phyloP scores from a whole-genome alignment of 768 basidiomycete species.

The Mycena alexandri region DNA sequence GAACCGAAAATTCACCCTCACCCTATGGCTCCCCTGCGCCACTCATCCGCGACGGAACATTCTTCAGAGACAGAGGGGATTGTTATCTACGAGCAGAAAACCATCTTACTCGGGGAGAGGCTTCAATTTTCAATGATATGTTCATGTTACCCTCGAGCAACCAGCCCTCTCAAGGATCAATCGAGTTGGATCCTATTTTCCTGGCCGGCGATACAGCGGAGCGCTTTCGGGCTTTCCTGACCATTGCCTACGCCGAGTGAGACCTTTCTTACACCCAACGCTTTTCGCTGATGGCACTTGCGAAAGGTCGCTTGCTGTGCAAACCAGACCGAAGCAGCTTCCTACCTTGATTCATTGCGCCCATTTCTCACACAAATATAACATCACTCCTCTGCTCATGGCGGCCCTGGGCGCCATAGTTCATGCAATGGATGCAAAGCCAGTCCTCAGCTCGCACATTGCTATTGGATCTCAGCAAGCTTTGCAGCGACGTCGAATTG shows the following conservation, averaged over 20 bases:
- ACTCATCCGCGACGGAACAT: too few relatives aligned
- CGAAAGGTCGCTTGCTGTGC: neutral
- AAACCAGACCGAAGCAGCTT: neutral
- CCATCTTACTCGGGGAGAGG: slow-evolving; percentile 4
- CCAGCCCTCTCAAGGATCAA: neutral
- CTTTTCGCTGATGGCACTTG: too few relatives aligned
- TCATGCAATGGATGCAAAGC: neutral
- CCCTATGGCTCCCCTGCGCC: too few relatives aligned
- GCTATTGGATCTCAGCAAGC: neutral
- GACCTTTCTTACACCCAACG: neutral
- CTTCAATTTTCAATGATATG: neutral
- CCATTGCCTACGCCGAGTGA: slow-evolving; percentile 14
- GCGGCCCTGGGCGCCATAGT: neutral
- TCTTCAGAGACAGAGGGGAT: too few relatives aligned
- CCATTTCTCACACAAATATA: slow-evolving; percentile 16
- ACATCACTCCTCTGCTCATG: neutral
- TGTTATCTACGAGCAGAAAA: too few relatives aligned
- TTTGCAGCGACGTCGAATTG: neutral
- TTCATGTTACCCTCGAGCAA: too few relatives aligned
- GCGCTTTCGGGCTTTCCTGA: neutral
- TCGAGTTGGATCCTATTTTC: neutral
- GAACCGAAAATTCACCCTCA: too few relatives aligned
- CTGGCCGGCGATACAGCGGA: slow-evolving; percentile 1
- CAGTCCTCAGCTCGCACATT: neutral
- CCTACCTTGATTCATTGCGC: slow-evolving; percentile 5